Evolutionary conservation across 106 monocot genomes (phyloP), one percentile per base, ranked within the genome.

Genomic region (Dioscorea dumetorum): DNA sequence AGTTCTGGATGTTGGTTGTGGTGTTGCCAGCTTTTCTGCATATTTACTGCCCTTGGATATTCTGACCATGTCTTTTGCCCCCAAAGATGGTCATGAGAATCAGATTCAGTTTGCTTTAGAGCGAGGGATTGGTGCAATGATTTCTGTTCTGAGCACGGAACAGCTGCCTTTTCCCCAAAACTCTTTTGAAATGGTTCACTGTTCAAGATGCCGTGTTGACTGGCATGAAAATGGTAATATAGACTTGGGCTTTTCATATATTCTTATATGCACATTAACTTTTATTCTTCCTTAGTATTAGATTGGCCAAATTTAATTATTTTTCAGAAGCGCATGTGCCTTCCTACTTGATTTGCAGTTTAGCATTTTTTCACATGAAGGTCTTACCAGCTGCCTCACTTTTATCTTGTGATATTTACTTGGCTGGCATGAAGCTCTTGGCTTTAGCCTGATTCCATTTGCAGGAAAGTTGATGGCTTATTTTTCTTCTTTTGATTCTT

Each of bases 131-230:
- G 60, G 80, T 79, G 90, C 90, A 58, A 82, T 90, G 85, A 90
- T 90, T 69, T 85, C 99, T 76, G 83, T 83, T 56, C 69, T 99
- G 66, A 73, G 93, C 50, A 99, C 93, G 64, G 83, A 87, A 41
- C 99, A 99, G 74, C 77, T 99, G 16, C 93, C 99, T 67, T 87
- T 83, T 58, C 92, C 88, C 49, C 75, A 41, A 53, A 67, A 74
- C 41, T 90, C 99, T 41, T 99, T 99, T 81, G 99, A 99, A 67
- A 90, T 99, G 99, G 99, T 99, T 67, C 99, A 99, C 70, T 99
- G 99, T 60, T 99, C 99, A 63, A 77, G 99, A 24, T 99, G 99
- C 33, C 92, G 99, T 76, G 99, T 99, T 50, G 93, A 99, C 81
- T 99, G 92, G 92, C 93, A 99, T 85, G 85, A 80, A 79, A 93